Evolutionary conservation across 2,329 filamentous ascomycete species (phyloP).

Genomic region (Penicillium sp.): DNA sequence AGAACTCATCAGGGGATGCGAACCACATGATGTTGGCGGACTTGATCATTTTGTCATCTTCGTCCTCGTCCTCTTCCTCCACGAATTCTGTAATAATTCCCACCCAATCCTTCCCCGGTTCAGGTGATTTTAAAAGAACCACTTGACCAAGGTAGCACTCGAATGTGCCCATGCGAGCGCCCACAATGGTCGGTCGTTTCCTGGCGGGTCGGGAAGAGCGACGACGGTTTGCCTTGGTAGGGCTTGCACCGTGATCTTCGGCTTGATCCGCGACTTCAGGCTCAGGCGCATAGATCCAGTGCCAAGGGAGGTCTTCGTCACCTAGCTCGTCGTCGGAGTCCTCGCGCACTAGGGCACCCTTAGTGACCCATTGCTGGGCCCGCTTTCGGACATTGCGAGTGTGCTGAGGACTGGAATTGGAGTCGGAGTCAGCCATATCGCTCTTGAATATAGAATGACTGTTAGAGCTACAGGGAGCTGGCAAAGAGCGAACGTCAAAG

Average conservation of each 20-base stretch:
- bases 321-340: constrained; percentile 88
- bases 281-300: constrained; percentile 65
- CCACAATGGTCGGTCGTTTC: constrained; percentile 61
- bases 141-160: constrained; percentile 78
- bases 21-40: constrained; percentile 95
- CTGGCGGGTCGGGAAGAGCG: constrained; percentile 29
- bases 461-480: not conserved
- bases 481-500: not conserved
- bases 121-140: constrained; percentile 83
- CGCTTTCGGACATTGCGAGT: constrained; percentile 33
- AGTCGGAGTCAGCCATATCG: constrained; percentile 6
- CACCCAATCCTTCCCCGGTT: constrained; percentile 84
- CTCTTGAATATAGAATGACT: not conserved
- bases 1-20: constrained; percentile 77
- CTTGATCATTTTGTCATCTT: constrained; percentile 54
- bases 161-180: constrained; percentile 78
- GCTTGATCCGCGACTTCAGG: constrained; percentile 21
- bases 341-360: constrained; percentile 65
- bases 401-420: constrained; percentile 13
- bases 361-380: constrained; percentile 53
- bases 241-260: constrained; percentile 5
- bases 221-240: constrained; percentile 26
- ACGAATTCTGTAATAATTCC: constrained; percentile 82
- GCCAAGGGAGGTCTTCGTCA: constrained; percentile 69
- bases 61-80: constrained; percentile 68